Conservation (phyloP, 495 filamentous ascomycete genomes). For the Talaromyces proteolyticus region DNA sequence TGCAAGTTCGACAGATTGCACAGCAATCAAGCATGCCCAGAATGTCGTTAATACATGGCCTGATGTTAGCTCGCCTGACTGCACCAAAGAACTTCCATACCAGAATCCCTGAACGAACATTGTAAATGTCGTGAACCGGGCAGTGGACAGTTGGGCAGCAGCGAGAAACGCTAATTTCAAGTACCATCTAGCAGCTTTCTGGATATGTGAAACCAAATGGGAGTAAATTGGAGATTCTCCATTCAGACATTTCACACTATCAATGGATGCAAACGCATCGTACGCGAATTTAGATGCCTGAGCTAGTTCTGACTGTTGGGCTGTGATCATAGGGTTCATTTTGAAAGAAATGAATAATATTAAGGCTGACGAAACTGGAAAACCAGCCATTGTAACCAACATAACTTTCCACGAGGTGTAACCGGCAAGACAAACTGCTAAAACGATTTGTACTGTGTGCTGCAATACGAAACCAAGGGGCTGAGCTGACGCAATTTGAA, state of each 20-base stretch:
- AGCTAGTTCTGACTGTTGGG: conserved; percentile 62
- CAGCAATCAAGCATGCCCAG: conserved; percentile 70
- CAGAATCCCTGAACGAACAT: conserved; percentile 93
- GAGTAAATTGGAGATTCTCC: conserved; percentile 63
- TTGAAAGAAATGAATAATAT: conserved; percentile 51
- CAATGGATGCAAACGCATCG: conserved; percentile 66
- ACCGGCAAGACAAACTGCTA: conserved; percentile 64
- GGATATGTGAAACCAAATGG: conserved; percentile 56
- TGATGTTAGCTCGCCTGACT: conserved; percentile 44
- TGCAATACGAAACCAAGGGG: conserved; percentile 66
- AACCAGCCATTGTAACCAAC: conserved; percentile 68
- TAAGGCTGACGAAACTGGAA: conserved; percentile 60
- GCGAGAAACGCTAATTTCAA: conserved; percentile 59
- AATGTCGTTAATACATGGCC: conserved; percentile 80
- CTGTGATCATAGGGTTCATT: conserved; percentile 60
- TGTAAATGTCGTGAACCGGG: conserved; percentile 65
- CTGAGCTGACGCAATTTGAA: conserved; percentile 75
- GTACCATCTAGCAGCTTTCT: conserved; percentile 58
- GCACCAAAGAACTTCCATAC: conserved; percentile 69
- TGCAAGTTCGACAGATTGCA: conserved; percentile 65
- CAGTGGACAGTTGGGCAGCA: conserved; percentile 63
- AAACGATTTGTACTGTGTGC: conserved; percentile 52
- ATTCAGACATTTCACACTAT: conserved; percentile 85
- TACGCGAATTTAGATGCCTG: conserved; percentile 67
- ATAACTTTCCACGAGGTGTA: conserved; percentile 81